A percentile compares a stretch with the other conserved stretches of the same genome.
Evolutionary conservation across 148 eudicot species (phyloP).

Genomic region (Bassia scoparia): DNA sequence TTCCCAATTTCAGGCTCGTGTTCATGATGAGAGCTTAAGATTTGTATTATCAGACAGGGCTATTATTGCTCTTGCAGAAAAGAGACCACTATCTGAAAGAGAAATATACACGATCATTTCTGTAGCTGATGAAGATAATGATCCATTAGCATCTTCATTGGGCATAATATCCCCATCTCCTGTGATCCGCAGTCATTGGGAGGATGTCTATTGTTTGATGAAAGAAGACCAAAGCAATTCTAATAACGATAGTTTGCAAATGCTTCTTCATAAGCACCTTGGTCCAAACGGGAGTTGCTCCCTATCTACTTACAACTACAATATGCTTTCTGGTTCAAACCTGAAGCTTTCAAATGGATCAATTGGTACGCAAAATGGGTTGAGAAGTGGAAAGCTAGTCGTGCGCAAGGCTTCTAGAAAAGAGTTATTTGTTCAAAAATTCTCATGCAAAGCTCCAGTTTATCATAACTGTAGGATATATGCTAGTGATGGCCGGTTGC

Average conservation of each 20-base stretch:
- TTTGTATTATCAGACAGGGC: constrained; percentile 81
- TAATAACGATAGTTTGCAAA: constrained; percentile 43
- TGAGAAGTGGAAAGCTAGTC: constrained; percentile 44
- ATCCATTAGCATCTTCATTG: constrained; percentile 30
- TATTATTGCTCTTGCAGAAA: constrained; percentile 61
- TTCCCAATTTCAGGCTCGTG: constrained; percentile 64
- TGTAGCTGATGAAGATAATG: constrained; percentile 54
- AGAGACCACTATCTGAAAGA: constrained; percentile 44
- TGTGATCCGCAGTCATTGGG: constrained; percentile 69
- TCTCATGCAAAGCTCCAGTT: constrained; percentile 96
- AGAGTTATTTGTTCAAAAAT: constrained; percentile 80
- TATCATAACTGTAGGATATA: constrained; percentile 95
- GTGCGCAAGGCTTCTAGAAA: constrained; percentile 62
- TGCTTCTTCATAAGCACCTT: constrained; percentile 57
- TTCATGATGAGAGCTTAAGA: constrained; percentile 96
- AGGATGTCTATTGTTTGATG: constrained; percentile 51
- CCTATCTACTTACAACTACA: constrained; percentile 68
- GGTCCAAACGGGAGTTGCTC: constrained; percentile 79
- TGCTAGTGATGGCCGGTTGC: constrained; percentile 90
- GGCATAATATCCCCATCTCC: constrained; percentile 57
- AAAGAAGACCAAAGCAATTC: constrained; percentile 34
- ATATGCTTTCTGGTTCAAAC: constrained; percentile 48
- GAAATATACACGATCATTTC: constrained; percentile 48
- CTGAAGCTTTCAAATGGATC: constrained; percentile 39
- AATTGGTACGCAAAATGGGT: constrained; percentile 43